Base-by-base conservation (phyloP, 257 asterid species). In the Ehretia macrophylla region DNA sequence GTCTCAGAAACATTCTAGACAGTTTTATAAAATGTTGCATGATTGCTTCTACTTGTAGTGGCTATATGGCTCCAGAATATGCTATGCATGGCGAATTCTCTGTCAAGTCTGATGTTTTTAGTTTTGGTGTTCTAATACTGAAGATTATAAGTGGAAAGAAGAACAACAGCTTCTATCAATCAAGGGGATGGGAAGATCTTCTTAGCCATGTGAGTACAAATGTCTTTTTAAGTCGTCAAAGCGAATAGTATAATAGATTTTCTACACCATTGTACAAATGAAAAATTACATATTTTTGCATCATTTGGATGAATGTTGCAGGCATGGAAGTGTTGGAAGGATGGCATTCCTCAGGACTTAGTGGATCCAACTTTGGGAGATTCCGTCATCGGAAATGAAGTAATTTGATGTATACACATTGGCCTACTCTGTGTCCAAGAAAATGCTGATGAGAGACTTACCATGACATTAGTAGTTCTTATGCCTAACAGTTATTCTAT, bases 281-380 rank as follows among this genome's bases (percentile, higher is more conserved):
- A 14, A 42, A 42, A 42, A 11, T 10, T 42, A 42, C 47, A 42
- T 42, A 42, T 42, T 1, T 4, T 10, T 10, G 3, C 4, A 42
- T 42, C 16, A 42, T 42, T 11, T 42, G 47, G 8, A 42, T 10
- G 47, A 42, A 42, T 42, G 12, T 42, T 42, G 14, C 11, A 73
- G 78, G 71, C 64, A 45, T 73, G 78, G 78, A 21, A 42, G 14
- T 16, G 55, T 22, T 73, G 78, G 74, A 53, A 51, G 5, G 42
- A 53, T 9, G 67, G 74, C n/a, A 63, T 37, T 5, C 57, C 56
- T 6, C 44, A 63, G 35, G 61, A 62, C 11, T 21, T 73, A 40
- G 27, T 63, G 60, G 78, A 73, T 19, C 74, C 78, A 49, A 57
- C 32, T 14, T 42, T 73, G 50, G 37, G 46, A 11, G 51, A 58